Conservation (phyloP, 345 rosid genomes). For the Eucalyptus pauciflora region DNA sequence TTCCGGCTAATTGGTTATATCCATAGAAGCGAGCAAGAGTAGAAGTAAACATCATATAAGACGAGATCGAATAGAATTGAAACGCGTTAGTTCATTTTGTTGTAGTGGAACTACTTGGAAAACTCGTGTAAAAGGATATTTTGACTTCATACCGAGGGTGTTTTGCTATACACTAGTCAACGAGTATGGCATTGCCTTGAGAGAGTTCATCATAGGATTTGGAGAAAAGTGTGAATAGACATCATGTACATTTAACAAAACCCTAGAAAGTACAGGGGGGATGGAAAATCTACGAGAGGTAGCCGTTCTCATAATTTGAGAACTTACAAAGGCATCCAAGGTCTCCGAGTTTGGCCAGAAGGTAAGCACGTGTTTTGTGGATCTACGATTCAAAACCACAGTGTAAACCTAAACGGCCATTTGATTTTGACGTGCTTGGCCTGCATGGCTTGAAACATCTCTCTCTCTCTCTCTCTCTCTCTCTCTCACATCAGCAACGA, state of each 20-base stretch:
- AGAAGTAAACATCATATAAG: neutral
- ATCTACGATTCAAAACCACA: neutral
- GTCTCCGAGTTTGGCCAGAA: neutral
- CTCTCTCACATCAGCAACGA: conserved; percentile 7
- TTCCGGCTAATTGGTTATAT: neutral
- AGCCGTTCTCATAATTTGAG: neutral
- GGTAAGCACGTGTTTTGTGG: neutral
- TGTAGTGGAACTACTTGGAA: neutral
- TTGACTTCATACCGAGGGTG: neutral
- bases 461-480: neutral
- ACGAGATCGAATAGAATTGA: neutral
- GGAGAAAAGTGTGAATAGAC: neutral
- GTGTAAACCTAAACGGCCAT: neutral
- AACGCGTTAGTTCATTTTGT: neutral
- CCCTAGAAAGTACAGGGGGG: neutral
- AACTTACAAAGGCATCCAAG: neutral
- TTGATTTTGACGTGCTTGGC: neutral
- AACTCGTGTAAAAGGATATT: neutral
- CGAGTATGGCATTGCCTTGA: neutral
- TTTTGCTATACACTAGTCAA: neutral
- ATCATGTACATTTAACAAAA: neutral
- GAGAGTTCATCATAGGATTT: neutral
- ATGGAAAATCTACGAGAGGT: neutral
- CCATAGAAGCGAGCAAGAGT: neutral
- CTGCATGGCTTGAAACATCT: neutral